These are phyloP conservation scores for Boechera stricta DNA, from an alignment of 345 rosid species.

Conservation along the genomic window DNA sequence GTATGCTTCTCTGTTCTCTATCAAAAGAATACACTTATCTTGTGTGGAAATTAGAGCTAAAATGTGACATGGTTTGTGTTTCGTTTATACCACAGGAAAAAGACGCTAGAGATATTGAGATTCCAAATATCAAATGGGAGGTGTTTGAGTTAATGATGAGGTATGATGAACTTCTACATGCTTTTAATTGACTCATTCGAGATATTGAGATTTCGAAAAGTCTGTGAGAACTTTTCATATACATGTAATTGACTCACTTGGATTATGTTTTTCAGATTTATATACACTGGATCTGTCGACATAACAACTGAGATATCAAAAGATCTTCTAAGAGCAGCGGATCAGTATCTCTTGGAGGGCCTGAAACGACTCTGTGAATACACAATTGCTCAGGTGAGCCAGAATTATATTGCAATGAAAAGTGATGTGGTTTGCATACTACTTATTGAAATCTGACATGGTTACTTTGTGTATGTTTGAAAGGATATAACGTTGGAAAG, in stretches of 20 bases:
- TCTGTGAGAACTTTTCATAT: constrained; percentile 19
- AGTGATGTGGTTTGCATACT: constrained; percentile 9
- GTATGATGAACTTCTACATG: constrained; percentile 48
- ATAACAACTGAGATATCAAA: constrained; percentile 81
- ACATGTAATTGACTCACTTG: constrained; percentile 1
- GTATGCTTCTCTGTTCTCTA: constrained; percentile 9
- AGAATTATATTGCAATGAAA: constrained; percentile 8
- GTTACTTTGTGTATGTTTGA: constrained; percentile 5
- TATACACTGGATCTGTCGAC: constrained; percentile 95
- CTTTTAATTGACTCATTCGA: neutral
- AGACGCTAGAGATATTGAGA: constrained; percentile 97
- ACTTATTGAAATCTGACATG: constrained; percentile 37
- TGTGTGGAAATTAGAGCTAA: constrained; percentile 1
- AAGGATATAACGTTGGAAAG: constrained; percentile 92
- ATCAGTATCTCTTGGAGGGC: constrained; percentile 96
- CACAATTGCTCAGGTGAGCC: constrained; percentile 92
- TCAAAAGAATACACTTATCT: constrained; percentile 20
- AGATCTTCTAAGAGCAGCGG: constrained; percentile 99
- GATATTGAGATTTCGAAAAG: neutral
- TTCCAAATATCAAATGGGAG: constrained; percentile 99
- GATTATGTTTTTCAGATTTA: constrained; percentile 62
- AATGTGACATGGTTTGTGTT: constrained; percentile 10
- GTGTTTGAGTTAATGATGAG: constrained; percentile 99
- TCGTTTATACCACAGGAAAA: constrained; percentile 66
- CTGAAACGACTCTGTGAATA: constrained; percentile 97